phyloP scores from a whole-genome alignment of 352 stramenopile species.

The Phytophthora agathidicida region DNA sequence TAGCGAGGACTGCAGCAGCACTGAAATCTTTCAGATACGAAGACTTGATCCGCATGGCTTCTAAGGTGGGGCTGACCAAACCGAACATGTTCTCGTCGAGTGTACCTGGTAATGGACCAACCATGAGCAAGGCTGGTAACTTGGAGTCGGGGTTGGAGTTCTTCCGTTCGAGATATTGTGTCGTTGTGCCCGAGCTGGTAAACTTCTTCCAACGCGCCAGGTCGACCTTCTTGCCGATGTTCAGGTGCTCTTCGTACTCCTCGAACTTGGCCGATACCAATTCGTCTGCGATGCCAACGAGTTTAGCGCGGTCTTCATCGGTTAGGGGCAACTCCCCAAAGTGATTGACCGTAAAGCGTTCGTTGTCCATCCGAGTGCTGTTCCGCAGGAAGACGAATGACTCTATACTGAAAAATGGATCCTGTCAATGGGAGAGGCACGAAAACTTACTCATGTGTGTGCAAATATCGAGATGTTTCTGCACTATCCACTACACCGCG shows the following conservation, averaged over 20 bases:
- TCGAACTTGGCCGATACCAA: constrained; percentile 20
- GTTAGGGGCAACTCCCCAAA: constrained; percentile 12
- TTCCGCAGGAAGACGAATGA: too few species aligned
- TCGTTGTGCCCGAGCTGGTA: constrained; percentile 2
- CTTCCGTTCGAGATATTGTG: constrained; percentile 21
- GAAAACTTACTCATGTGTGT: too few species aligned
- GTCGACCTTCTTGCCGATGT: constrained; percentile 19
- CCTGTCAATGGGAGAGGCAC: too few species aligned
- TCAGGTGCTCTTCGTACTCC: constrained; percentile 28
- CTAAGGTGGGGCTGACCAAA: constrained; percentile 31
- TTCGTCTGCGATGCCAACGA: constrained; percentile 11
- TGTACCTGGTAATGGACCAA: constrained; percentile 29
- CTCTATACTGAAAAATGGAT: too few species aligned
- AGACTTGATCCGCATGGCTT: constrained; percentile 34
- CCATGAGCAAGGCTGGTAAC: constrained; percentile 22
- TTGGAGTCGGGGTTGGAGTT: constrained; percentile 16
- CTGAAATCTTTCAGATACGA: constrained; percentile 31
- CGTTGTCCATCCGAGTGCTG: constrained; percentile 6
- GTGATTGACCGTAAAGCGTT: constrained; percentile 28
- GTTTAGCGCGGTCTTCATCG: constrained; percentile 6
- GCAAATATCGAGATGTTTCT: too few species aligned
- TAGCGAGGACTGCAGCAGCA: constrained; percentile 48
- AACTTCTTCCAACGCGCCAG: constrained; percentile 22
- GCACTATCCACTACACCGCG: too few species aligned
- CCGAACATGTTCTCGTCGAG: constrained; percentile 54